These are phyloP conservation scores for Pichiaceae sp. DNA, from an alignment of 1,139 yeast species.

Conservation along the genomic window DNA sequence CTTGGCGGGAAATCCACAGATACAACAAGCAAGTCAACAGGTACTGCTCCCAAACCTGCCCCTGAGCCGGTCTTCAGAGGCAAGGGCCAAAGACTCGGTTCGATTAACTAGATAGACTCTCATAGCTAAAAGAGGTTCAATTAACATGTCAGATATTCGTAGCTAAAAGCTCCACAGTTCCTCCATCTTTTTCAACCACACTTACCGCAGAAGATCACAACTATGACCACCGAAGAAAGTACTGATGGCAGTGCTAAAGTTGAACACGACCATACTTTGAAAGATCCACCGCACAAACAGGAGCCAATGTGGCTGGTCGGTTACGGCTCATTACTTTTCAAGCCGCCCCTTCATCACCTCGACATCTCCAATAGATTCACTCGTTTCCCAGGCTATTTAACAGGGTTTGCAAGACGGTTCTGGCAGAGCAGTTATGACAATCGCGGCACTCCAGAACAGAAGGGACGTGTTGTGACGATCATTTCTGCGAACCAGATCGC, in stretches of 20 bases:
- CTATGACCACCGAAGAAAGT: too few species aligned
- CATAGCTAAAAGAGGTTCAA: too few species aligned
- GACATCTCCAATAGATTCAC: conserved; percentile 30
- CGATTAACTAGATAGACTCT: not conserved
- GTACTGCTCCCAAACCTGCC: not conserved
- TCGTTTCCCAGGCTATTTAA: conserved; percentile 63
- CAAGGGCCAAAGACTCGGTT: conserved; percentile 1
- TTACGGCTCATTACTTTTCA: conserved; percentile 83
- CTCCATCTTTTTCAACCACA: not conserved
- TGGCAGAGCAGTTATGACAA: conserved; percentile 93
- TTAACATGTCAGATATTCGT: too few species aligned
- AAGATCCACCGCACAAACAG: too few species aligned
- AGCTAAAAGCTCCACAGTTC: too few species aligned
- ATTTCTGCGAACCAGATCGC: conserved; percentile 50
- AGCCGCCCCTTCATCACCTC: conserved; percentile 70
- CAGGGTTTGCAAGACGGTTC: conserved; percentile 73
- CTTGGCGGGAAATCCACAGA: too few species aligned
- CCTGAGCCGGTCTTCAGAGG: not conserved
- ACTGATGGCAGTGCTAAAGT: too few species aligned
- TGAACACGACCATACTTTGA: too few species aligned
- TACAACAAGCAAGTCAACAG: too few species aligned
- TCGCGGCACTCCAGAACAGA: conserved; percentile 75
- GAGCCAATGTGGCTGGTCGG: conserved; percentile 72
- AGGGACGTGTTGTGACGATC: conserved; percentile 85
- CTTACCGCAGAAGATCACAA: not conserved